Conservation (phyloP, 176 grass and related monocot genomes). For the Oryza coarctata region DNA sequence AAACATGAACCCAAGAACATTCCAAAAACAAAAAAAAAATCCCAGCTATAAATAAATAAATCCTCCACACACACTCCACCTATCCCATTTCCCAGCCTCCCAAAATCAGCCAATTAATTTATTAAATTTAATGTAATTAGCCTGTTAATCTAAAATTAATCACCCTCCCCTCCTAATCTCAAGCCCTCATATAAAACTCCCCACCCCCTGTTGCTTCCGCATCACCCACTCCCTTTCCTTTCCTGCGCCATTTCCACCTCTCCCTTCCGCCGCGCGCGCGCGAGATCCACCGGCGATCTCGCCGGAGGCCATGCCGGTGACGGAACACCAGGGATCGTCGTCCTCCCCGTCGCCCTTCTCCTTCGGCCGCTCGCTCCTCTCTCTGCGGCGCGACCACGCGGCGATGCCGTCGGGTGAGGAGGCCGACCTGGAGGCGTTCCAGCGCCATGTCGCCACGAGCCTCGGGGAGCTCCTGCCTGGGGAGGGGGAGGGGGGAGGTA, state of each 20-base stretch:
- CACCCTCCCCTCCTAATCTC: constrained; percentile 31
- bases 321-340: constrained; percentile 67
- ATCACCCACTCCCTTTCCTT: constrained; percentile 1
- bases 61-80: neutral
- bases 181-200: constrained; percentile 41
- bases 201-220: neutral
- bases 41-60: constrained; percentile 31
- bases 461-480: constrained; percentile 57
- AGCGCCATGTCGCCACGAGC: constrained; percentile 59
- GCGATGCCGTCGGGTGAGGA: constrained; percentile 43
- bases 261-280: neutral
- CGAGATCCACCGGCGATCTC: constrained; percentile 30
- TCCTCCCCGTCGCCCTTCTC: constrained; percentile 48
- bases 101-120: constrained; percentile 20
- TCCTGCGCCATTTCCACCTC: neutral
- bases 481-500: neutral
- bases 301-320: constrained; percentile 67
- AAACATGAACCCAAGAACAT: constrained; percentile 7
- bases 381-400: constrained; percentile 55
- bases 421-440: constrained; percentile 68
- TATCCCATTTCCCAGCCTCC: neutral
- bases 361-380: constrained; percentile 55
- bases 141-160: neutral
- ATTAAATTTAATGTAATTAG: neutral
- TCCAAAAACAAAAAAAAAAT: constrained; percentile 13